Conservation (phyloP, 2,329 filamentous ascomycete genomes). For the Incumbomyces delicatus region DNA sequence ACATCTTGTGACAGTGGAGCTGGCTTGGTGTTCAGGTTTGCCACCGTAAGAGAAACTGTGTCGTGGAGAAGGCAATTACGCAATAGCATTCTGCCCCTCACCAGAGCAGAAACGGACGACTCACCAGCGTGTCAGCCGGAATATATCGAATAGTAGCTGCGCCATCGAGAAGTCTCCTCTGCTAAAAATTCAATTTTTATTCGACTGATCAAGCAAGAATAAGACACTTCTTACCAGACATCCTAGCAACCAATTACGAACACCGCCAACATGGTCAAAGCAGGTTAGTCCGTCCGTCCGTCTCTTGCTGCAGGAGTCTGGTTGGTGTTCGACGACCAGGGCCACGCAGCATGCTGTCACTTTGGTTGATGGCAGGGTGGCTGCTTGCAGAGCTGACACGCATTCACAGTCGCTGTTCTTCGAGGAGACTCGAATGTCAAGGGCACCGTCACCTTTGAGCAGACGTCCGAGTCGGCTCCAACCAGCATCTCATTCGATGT, state of each 20-base stretch:
- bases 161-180: no score
- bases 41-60: no score
- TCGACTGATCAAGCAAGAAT: background rate
- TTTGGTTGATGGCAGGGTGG: no score
- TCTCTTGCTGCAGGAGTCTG: background rate
- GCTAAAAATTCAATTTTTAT: background rate
- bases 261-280: constrained; percentile 90
- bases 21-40: no score
- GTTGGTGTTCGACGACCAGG: no score
- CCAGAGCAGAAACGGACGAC: no score
- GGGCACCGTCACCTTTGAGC: constrained; percentile 92
- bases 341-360: background rate
- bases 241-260: background rate
- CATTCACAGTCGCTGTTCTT: constrained; percentile 71
- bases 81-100: no score
- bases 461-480: constrained; percentile 67
- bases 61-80: no score
- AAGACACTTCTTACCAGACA: background rate
- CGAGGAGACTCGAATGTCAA: constrained; percentile 95
- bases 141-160: no score
- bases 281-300: constrained; percentile 57
- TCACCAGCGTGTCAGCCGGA: no score
- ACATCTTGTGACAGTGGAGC: no score
- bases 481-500: constrained; percentile 92
- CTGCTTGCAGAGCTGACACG: constrained; percentile 12